Base-by-base conservation (phyloP, 1,284 basidiomycete species). In the Athelia psychrophila region DNA sequence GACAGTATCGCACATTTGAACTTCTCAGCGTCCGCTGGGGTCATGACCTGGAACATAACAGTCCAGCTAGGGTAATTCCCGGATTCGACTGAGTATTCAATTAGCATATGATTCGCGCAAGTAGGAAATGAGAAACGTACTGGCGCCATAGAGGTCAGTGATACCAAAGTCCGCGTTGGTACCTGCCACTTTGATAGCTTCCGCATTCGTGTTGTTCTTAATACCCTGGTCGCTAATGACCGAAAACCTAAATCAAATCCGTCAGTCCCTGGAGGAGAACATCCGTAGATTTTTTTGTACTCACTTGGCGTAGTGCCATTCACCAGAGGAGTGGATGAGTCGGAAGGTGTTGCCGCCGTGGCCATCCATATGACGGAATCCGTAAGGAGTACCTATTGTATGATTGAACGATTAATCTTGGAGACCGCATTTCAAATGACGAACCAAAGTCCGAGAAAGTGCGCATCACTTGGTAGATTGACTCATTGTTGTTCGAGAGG, bases 91-190 rank as follows among this genome's bases (percentile, higher is more conserved):
- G 5, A 5, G 27, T 30, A 13, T 30, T 30, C 27, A 30, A 30
- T 30, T 5, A 30, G 27, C 27, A 30, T 13, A 30, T 13, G 13
- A 30, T 30, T 30, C 27, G 27, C 13, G 27, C 27, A 5, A 30
- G 27, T 30, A 5, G 27, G 27, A 30, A 30, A 30, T 30, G 27
- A 30, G 13, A 30, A 30, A 30, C 27, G 13, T 30, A 30, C 27
- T 71, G 19, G 70, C 61, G 19, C 73, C 66, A 49, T 59, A 73
- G 32, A 74, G 58, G 50, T 72, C 67, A 42, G 66, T 59, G 54
- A 67, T 64, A 38, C 68, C 63, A 51, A 64, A 73, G 52, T 74
- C 72, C 1, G 73, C 65, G 49, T 73, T 67, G 32, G 60, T 49
- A 35, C 73, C 71, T n/a, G 64, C 63, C 55, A 58, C 54, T 47